phyloP scores from a whole-genome alignment of 2,329 filamentous ascomycete genomes.

The Rhynchosporium agropyri region DNA sequence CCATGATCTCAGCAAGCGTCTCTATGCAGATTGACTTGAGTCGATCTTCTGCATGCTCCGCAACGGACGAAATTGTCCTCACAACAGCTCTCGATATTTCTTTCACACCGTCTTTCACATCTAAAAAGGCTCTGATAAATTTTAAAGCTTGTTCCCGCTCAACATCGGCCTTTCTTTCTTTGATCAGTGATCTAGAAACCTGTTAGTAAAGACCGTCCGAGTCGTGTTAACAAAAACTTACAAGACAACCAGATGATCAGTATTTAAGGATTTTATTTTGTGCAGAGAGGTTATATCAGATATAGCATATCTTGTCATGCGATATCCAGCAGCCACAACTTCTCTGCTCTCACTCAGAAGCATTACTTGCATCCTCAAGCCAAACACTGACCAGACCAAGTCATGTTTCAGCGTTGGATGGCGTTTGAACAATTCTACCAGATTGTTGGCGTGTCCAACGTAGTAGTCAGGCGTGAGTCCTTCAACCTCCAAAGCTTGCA shows the following conservation, averaged over 20 bases:
- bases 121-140: slow-evolving; percentile 91
- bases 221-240: slow-evolving; percentile 40
- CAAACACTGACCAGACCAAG: slow-evolving; percentile 93
- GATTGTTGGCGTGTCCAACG: slow-evolving; percentile 84
- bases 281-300: slow-evolving; percentile 87
- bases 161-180: slow-evolving; percentile 95
- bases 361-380: slow-evolving; percentile 91
- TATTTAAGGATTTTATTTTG: slow-evolving; percentile 85
- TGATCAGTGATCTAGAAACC: slow-evolving; percentile 71
- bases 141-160: slow-evolving; percentile 97
- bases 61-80: slow-evolving; percentile 86
- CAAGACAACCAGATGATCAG: slow-evolving; percentile 87
- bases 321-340: slow-evolving; percentile 91
- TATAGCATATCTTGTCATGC: slow-evolving; percentile 91
- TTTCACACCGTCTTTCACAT: slow-evolving; percentile 88
- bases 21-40: slow-evolving; percentile 89
- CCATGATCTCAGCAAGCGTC: slow-evolving; percentile 87
- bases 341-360: slow-evolving; percentile 93
- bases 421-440: slow-evolving; percentile 95
- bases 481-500: slow-evolving; percentile 86
- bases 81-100: slow-evolving; percentile 88
- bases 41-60: slow-evolving; percentile 71
- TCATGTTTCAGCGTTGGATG: slow-evolving; percentile 96
- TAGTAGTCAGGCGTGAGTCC: slow-evolving; percentile 94
- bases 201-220: slow-evolving; percentile 28